Evolutionary conservation across 2,329 filamentous ascomycete genomes (phyloP).

Genomic region (Echinosphaeria canescens): DNA sequence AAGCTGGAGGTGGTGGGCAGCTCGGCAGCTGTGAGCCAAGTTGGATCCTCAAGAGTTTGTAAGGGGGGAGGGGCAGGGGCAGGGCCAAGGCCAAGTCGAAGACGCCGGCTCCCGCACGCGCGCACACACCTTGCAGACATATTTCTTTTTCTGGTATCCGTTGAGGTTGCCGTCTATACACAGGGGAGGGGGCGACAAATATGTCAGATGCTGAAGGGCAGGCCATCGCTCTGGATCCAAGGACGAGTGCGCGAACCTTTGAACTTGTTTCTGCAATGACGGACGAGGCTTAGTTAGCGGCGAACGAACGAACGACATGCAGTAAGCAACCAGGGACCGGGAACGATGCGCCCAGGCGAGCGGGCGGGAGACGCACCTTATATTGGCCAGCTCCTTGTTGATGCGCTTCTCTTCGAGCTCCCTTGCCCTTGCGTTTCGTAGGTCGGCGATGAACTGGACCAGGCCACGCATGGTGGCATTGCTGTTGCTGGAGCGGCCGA

Average conservation of each 20-base stretch:
- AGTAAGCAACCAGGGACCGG: too few relatives aligned
- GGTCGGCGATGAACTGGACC: slow-evolving; percentile 94
- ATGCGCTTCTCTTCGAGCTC: slow-evolving; percentile 98
- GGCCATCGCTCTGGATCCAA: too few relatives aligned
- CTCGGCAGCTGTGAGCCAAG: too few relatives aligned
- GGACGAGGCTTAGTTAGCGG: too few relatives aligned
- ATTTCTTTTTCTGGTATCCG: slow-evolving; percentile 99
- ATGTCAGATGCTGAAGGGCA: slow-evolving; percentile 8
- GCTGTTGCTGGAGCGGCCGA: slow-evolving; percentile 41
- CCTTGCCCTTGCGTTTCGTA: slow-evolving; percentile 82
- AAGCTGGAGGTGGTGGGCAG: too few relatives aligned
- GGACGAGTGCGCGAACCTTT: slow-evolving; percentile 40
- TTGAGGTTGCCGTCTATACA: slow-evolving; percentile 61
- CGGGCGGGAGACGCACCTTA: slow-evolving; percentile 31
- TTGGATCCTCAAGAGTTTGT: slow-evolving; percentile 1
- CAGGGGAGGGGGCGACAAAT: background rate
- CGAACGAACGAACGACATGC: too few relatives aligned
- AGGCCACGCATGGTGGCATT: slow-evolving; percentile 59
- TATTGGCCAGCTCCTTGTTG: slow-evolving; percentile 98
- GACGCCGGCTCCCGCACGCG: too few relatives aligned
- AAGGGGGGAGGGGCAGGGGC: slow-evolving; percentile 2
- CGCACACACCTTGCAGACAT: slow-evolving; percentile 74
- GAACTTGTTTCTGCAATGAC: slow-evolving; percentile 77
- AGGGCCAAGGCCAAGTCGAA: too few relatives aligned
- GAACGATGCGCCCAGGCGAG: slow-evolving; percentile 1